Percentiles rank a stretch among this genome's conserved stretches.
Evolutionary conservation across 139 green algal genomes (phyloP).

Genomic region (Micractinium conductrix): DNA sequence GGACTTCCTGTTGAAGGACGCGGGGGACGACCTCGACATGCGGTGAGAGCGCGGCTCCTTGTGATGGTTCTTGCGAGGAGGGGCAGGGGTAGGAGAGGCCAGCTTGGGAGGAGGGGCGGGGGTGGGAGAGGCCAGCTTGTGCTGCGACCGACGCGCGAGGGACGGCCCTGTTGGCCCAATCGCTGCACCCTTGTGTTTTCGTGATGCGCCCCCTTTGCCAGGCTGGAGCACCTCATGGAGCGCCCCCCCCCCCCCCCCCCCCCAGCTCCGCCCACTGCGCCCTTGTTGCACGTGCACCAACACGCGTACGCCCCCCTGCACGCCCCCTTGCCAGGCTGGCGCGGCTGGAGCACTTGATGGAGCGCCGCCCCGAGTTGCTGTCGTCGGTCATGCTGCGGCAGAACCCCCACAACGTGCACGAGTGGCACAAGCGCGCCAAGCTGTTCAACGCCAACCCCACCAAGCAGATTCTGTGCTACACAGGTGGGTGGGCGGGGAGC

Average conservation of each 20-base stretch:
- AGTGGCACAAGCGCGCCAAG: conserved; percentile 96
- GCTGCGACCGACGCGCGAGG: too few relatives aligned
- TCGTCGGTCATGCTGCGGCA: conserved; percentile 94
- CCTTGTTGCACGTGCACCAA: not conserved
- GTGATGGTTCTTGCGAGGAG: too few relatives aligned
- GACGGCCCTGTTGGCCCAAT: too few relatives aligned
- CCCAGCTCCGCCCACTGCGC: not conserved
- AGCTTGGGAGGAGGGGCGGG: too few relatives aligned
- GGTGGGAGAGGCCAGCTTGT: too few relatives aligned
- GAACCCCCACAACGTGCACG: conserved; percentile 97
- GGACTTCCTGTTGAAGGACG: conserved; percentile 86
- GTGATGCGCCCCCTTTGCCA: too few relatives aligned
- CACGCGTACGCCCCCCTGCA: not conserved
- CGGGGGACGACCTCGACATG: conserved; percentile 91
- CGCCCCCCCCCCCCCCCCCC: not conserved
- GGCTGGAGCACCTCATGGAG: too few relatives aligned
- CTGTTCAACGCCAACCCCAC: conserved; percentile 89
- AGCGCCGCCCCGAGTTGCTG: conserved; percentile 90
- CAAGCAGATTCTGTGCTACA: conserved; percentile 93
- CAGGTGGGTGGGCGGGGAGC: conserved; percentile 15
- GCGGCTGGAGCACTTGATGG: conserved; percentile 87
- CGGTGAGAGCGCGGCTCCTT: conserved; percentile 56
- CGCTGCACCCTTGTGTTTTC: too few relatives aligned
- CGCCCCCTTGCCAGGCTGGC: conserved; percentile 68
- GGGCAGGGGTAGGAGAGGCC: too few relatives aligned